A percentile compares a stretch with the other conserved stretches of the same genome.
Conservation (phyloP, 208 protist genomes). For the Acanthamoeba triangularis region DNA sequence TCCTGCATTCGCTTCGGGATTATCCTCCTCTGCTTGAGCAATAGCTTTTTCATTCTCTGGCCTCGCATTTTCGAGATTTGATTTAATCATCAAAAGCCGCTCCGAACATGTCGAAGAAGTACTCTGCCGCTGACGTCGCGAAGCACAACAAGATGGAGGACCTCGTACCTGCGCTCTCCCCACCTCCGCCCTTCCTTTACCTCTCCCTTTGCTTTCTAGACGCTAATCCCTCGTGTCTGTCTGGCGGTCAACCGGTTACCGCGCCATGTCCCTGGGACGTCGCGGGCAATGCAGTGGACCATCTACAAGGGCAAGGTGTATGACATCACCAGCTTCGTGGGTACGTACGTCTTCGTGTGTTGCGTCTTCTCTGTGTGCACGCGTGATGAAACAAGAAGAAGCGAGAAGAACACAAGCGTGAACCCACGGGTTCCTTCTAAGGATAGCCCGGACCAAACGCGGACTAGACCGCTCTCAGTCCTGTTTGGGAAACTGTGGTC, state of each 20-base stretch:
- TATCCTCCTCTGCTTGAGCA: no score
- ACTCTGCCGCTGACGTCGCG: background rate
- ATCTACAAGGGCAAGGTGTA: conserved; percentile 70
- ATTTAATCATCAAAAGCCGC: background rate
- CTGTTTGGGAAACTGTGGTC: no score
- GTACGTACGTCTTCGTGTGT: background rate
- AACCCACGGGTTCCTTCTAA: no score
- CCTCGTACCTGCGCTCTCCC: background rate
- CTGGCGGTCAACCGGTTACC: background rate
- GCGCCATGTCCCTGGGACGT: background rate
- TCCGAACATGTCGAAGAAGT: conserved; percentile 29
- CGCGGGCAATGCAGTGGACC: conserved; percentile 29
- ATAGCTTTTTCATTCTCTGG: no score
- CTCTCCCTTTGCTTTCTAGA: background rate
- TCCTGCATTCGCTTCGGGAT: no score
- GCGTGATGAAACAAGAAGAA: no score
- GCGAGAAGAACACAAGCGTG: no score
- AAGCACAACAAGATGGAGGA: conserved; percentile 77
- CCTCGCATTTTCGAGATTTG: no score
- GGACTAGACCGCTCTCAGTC: no score
- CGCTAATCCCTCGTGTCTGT: background rate
- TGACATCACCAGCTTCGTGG: conserved; percentile 58
- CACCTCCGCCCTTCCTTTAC: background rate
- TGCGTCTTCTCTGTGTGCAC: background rate
- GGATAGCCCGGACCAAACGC: no score